Evolutionary conservation across 1,139 yeast genomes (phyloP).

Genomic region (Yamadazyma mexicana): DNA sequence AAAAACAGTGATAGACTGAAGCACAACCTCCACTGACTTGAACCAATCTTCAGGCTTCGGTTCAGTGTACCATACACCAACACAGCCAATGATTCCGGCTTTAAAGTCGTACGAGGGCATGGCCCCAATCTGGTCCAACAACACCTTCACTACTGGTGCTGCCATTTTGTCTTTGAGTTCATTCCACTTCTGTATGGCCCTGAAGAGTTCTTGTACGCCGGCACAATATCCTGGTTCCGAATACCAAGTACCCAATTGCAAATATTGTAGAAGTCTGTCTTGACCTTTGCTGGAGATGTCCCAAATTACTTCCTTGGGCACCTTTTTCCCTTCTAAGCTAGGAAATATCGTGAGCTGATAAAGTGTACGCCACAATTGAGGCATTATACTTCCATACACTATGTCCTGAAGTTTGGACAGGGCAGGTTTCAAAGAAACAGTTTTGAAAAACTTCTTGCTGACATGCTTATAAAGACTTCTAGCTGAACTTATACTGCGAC

Average conservation of each 20-base stretch:
- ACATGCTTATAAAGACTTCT: conserved; percentile 42
- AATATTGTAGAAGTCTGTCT: conserved; percentile 42
- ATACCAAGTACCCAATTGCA: conserved; percentile 53
- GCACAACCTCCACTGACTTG: not conserved
- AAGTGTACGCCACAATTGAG: conserved; percentile 52
- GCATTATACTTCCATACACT: conserved; percentile 43
- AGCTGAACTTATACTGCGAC: conserved; percentile 11
- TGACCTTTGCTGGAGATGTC: conserved; percentile 42
- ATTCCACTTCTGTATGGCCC: conserved; percentile 12
- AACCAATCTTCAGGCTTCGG: conserved; percentile 3
- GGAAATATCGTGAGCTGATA: conserved; percentile 37
- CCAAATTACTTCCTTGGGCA: conserved; percentile 52
- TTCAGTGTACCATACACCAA: conserved; percentile 11
- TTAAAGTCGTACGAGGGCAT: conserved; percentile 18
- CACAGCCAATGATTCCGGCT: conserved; percentile 21
- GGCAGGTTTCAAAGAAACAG: conserved; percentile 42
- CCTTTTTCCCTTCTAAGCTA: conserved; percentile 21
- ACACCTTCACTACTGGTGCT: not conserved
- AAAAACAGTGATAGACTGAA: not conserved
- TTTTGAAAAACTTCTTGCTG: conserved; percentile 52
- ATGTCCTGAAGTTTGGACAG: conserved; percentile 25
- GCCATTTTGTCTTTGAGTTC: not conserved
- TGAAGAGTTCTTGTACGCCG: conserved; percentile 23
- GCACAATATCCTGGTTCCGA: conserved; percentile 52
- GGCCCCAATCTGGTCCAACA: not conserved